Conservation (phyloP, 768 basidiomycete species). For the Suillus fuscotomentosus region DNA sequence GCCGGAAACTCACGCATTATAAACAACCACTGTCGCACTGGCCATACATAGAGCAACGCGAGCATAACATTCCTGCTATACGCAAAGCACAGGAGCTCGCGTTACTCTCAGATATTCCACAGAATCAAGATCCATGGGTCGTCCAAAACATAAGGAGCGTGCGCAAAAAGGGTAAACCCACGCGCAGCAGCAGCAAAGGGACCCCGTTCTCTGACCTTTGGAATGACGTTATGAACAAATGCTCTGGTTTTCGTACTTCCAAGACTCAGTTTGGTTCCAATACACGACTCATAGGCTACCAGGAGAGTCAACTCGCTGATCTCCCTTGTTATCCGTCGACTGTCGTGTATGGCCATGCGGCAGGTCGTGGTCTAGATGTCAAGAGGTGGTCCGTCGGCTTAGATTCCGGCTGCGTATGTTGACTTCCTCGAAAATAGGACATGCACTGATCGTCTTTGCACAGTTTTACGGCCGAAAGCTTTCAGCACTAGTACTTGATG, state of each 20-base stretch:
- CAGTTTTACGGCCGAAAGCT: slow-evolving; percentile 60
- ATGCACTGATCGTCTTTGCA: background rate
- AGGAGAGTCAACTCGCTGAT: slow-evolving; percentile 15
- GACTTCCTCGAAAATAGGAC: background rate
- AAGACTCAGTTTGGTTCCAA: background rate
- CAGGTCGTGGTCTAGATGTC: slow-evolving; percentile 75
- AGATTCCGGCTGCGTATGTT: slow-evolving; percentile 82
- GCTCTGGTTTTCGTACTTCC: slow-evolving; percentile 44
- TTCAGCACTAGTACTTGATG: slow-evolving; percentile 62
- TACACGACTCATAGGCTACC: background rate
- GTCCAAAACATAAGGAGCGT: slow-evolving; percentile 43
- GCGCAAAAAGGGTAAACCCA: slow-evolving; percentile 36
- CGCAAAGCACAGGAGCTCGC: slow-evolving; percentile 65
- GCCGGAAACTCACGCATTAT: slow-evolving; percentile 42
- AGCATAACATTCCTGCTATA: slow-evolving; percentile 26
- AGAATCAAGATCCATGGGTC: slow-evolving; percentile 78
- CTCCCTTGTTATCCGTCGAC: slow-evolving; percentile 70
- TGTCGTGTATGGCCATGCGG: slow-evolving; percentile 88
- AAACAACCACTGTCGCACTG: slow-evolving; percentile 71
- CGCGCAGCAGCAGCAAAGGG: slow-evolving; percentile 40
- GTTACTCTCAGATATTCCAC: slow-evolving; percentile 65
- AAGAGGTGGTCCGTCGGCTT: slow-evolving; percentile 78
- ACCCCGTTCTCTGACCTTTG: slow-evolving; percentile 77
- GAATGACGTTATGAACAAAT: slow-evolving; percentile 62
- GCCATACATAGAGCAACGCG: slow-evolving; percentile 37